phyloP scores from a whole-genome alignment of 345 rosid species.

The Geranium brycei region DNA sequence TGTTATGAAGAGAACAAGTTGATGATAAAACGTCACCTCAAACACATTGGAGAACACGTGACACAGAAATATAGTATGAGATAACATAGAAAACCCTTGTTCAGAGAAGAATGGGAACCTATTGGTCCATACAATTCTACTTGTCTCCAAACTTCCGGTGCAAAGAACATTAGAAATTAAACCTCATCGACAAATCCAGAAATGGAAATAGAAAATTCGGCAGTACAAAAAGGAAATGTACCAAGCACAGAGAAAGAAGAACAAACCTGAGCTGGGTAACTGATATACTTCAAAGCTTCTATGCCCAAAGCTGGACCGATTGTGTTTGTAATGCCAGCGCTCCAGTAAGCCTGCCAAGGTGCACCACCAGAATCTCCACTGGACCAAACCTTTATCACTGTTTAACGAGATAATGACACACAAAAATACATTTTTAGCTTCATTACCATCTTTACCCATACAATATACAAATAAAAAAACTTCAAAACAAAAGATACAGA shows the following conservation, averaged over 20 bases:
- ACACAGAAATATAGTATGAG: too few relatives aligned
- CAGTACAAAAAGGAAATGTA: too few relatives aligned
- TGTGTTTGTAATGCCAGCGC: conserved; percentile 91
- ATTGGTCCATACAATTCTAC: too few relatives aligned
- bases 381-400: conserved; percentile 91
- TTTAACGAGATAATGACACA: neutral
- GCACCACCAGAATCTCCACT: conserved; percentile 51
- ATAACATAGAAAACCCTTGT: too few relatives aligned
- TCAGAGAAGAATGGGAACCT: too few relatives aligned
- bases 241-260: neutral
- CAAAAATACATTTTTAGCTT: neutral
- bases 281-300: conserved; percentile 89
- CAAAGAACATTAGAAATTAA: too few relatives aligned
- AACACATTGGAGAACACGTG: too few relatives aligned
- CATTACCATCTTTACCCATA: neutral
- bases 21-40: neutral
- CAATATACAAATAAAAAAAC: neutral
- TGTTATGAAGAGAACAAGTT: neutral
- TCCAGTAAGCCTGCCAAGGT: conserved; percentile 92
- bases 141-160: too few relatives aligned
- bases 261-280: conserved; percentile 93
- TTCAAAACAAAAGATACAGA: neutral
- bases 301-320: conserved; percentile 99
- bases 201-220: neutral
- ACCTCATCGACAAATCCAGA: too few relatives aligned